Conservation (phyloP, 495 filamentous ascomycete species). For the Lasiosphaeria ovina region DNA sequence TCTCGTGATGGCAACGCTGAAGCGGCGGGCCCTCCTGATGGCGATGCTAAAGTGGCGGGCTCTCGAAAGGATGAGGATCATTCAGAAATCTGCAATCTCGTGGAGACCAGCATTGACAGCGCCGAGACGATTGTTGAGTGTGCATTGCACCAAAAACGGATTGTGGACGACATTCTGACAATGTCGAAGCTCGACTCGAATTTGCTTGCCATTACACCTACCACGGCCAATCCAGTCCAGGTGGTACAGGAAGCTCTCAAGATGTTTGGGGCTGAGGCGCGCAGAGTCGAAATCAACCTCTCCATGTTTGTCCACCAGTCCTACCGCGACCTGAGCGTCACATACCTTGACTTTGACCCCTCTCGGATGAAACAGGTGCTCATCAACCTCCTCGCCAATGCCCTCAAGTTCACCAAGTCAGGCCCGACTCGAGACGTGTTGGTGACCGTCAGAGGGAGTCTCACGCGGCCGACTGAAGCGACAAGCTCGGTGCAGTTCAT, state of each 20-base stretch:
- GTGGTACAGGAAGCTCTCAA: constrained; percentile 62
- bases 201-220: constrained; percentile 65
- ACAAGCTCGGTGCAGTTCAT: constrained; percentile 37
- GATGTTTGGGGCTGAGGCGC: constrained; percentile 71
- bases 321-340: constrained; percentile 51
- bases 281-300: constrained; percentile 63
- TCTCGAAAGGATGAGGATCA: neutral
- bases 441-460: constrained; percentile 32
- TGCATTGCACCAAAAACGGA: constrained; percentile 74
- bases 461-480: constrained; percentile 29
- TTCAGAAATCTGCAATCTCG: constrained; percentile 35
- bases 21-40: neutral
- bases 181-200: constrained; percentile 77
- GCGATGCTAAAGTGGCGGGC: neutral
- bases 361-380: constrained; percentile 69
- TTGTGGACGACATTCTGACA: constrained; percentile 76
- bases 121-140: constrained; percentile 75
- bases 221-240: constrained; percentile 60
- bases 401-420: constrained; percentile 72
- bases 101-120: constrained; percentile 58
- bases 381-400: constrained; percentile 69
- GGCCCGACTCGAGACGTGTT: constrained; percentile 36
- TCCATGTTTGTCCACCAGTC: constrained; percentile 58
- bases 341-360: constrained; percentile 70
- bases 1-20: neutral